Conservation (phyloP, 257 asterid genomes). For the Eucommia ulmoides region DNA sequence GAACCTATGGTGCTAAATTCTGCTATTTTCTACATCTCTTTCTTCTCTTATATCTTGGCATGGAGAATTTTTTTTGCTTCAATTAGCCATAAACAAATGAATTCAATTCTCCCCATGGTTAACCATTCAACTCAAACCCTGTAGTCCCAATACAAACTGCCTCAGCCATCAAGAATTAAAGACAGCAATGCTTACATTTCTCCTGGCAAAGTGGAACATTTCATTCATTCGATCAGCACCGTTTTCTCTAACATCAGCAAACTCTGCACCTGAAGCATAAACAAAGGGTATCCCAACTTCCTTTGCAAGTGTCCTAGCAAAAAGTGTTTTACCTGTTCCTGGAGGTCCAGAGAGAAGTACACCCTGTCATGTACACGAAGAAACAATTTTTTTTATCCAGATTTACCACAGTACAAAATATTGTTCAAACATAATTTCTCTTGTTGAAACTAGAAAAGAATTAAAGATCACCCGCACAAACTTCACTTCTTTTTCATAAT, state of each 20-base stretch:
- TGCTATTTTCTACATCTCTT: no score
- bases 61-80: no score
- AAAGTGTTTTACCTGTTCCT: slow-evolving; percentile 97
- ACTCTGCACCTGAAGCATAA: slow-evolving; percentile 99
- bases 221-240: slow-evolving; percentile 87
- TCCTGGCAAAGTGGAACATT: slow-evolving; percentile 75
- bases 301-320: slow-evolving; percentile 90
- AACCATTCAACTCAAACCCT: neutral
- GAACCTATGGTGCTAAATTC: no score
- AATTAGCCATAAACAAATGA: no score
- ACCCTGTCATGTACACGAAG: slow-evolving; percentile 43
- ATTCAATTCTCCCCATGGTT: slow-evolving; percentile 8
- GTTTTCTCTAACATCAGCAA: slow-evolving; percentile 90
- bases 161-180: slow-evolving; percentile 6
- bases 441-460: neutral
- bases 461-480: slow-evolving; percentile 74
- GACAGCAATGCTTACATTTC: slow-evolving; percentile 58
- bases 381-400: slow-evolving; percentile 7
- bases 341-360: slow-evolving; percentile 98
- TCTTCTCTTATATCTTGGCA: no score
- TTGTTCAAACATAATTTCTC: neutral
- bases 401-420: no score
- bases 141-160: slow-evolving; percentile 6
- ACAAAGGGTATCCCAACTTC: slow-evolving; percentile 96
- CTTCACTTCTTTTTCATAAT: slow-evolving; percentile 77